A percentile compares a stretch with the other conserved stretches of the same genome.
Conservation (phyloP, 1,284 basidiomycete species). For the Termitomyces sp. region DNA sequence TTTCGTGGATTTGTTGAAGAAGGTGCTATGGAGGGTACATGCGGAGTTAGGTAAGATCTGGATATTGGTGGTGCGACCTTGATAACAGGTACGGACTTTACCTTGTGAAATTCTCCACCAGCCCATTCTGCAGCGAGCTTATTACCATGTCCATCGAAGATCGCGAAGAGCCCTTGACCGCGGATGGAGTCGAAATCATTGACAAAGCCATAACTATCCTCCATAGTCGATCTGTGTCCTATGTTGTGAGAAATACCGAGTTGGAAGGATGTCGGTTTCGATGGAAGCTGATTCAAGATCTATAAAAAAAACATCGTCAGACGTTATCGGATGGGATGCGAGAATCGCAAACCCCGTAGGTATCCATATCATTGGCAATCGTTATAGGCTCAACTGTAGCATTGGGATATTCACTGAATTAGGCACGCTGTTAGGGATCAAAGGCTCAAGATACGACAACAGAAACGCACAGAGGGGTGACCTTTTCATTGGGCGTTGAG, state of each 20-base stretch:
- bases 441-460: background rate
- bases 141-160: slow-evolving; percentile 19
- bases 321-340: background rate
- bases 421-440: background rate
- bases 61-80: background rate
- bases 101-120: slow-evolving; percentile 17
- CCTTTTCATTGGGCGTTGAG: slow-evolving; percentile 14
- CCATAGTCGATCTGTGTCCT: slow-evolving; percentile 15
- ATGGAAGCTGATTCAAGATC: slow-evolving; percentile 16
- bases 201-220: slow-evolving; percentile 19
- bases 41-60: background rate
- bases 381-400: slow-evolving; percentile 14
- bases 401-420: slow-evolving; percentile 10
- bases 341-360: slow-evolving; percentile 14
- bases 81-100: background rate
- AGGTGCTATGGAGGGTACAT: slow-evolving; percentile 10
- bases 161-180: slow-evolving; percentile 17
- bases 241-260: slow-evolving; percentile 12
- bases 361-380: slow-evolving; percentile 9
- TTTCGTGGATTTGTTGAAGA: slow-evolving; percentile 8
- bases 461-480: slow-evolving; percentile 12
- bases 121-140: slow-evolving; percentile 19
- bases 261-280: slow-evolving; percentile 9
- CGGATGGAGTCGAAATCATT: slow-evolving; percentile 16
- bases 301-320: slow-evolving; percentile 3